These are phyloP conservation scores for Pythium monospermum DNA, from an alignment of 352 stramenopile species.

Conservation along the genomic window DNA sequence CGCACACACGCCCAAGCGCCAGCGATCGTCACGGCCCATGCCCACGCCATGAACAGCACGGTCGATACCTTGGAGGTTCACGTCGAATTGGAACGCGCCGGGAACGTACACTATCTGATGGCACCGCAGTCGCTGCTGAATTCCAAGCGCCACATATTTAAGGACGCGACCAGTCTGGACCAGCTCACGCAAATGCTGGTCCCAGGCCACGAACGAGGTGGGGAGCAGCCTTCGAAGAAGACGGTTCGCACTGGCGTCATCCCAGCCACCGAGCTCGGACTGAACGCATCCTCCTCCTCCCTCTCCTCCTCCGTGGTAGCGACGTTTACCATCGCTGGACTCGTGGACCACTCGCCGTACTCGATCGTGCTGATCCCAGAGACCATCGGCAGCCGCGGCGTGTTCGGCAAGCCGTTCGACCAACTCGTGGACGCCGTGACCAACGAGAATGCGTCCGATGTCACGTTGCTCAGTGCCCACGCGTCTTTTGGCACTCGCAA, in stretches of 20 bases:
- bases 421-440: conserved; percentile 45
- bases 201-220: no score
- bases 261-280: no score
- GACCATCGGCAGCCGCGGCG: conserved; percentile 50
- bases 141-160: conserved; percentile 24
- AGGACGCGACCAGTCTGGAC: conserved; percentile 27
- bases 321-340: conserved; percentile 24
- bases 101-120: conserved; percentile 53
- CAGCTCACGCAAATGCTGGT: conserved; percentile 18
- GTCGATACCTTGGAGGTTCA: conserved; percentile 39
- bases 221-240: no score
- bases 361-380: conserved; percentile 56
- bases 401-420: conserved; percentile 45
- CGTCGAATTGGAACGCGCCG: conserved; percentile 34
- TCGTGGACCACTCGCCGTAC: conserved; percentile 48
- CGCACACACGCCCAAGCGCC: conserved; percentile 50
- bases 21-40: conserved; percentile 27
- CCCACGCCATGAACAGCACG: conserved; percentile 37
- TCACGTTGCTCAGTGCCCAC: conserved; percentile 24
- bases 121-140: conserved; percentile 3
- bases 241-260: no score
- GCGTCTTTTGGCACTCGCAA: conserved; percentile 35
- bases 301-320: no score
- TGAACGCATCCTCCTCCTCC: no score
- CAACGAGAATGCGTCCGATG: conserved; percentile 61